These are phyloP conservation scores for Globisporangium barbulae DNA, from an alignment of 352 stramenopile genomes.

Conservation along the genomic window DNA sequence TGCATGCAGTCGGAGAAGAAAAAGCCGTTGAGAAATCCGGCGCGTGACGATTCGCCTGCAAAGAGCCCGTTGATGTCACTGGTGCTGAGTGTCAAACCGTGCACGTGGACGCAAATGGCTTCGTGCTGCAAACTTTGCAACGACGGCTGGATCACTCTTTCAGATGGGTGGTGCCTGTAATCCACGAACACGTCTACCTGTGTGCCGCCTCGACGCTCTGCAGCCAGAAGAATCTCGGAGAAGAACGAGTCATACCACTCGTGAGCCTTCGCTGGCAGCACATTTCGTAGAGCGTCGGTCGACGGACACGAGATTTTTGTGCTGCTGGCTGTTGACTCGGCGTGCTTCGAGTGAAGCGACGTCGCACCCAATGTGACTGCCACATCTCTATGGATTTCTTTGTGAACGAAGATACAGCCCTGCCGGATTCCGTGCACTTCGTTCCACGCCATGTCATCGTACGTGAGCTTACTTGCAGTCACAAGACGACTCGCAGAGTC, in stretches of 20 bases:
- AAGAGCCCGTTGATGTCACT: constrained; percentile 55
- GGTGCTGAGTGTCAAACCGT: constrained; percentile 47
- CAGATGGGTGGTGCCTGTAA: constrained; percentile 51
- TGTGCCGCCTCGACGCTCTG: constrained; percentile 45
- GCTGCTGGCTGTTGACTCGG: constrained; percentile 57
- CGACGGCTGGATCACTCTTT: constrained; percentile 70
- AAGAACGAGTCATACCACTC: constrained; percentile 50
- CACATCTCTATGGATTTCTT: constrained; percentile 37
- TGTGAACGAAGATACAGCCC: constrained; percentile 51
- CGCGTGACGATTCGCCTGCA: constrained; percentile 41
- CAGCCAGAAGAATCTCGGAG: constrained; percentile 54
- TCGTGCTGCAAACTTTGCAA: constrained; percentile 69
- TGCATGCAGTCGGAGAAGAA: constrained; percentile 73
- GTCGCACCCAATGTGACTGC: constrained; percentile 47
- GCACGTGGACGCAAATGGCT: constrained; percentile 68
- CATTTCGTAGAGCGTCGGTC: constrained; percentile 28
- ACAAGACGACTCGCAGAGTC: constrained; percentile 32
- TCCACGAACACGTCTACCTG: constrained; percentile 74
- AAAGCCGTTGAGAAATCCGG: constrained; percentile 59
- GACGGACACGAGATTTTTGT: constrained; percentile 41
- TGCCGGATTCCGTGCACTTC: constrained; percentile 51
- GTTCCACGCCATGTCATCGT: constrained; percentile 82
- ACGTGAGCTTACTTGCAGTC: constrained; percentile 35
- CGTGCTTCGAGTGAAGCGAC: constrained; percentile 63
- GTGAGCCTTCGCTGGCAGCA: constrained; percentile 29